Evolutionary conservation across 441 rosid species (phyloP).

Genomic region (Lagerstroemia fauriei): DNA sequence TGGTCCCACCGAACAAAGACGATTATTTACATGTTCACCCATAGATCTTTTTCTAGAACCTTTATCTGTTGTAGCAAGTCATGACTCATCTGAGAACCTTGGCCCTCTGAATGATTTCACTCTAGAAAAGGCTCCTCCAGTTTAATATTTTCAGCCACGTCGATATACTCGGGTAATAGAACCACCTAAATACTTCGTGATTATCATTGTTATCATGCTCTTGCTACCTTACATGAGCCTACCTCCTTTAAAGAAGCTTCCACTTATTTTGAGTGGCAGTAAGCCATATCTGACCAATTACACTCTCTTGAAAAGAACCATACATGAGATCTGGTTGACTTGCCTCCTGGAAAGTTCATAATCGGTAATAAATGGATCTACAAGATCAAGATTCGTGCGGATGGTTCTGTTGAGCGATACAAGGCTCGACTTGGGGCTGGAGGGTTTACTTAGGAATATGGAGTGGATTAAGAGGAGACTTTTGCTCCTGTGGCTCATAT

Average conservation of each 20-base stretch:
- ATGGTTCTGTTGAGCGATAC: not conserved
- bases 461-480: not conserved
- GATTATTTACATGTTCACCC: too few species aligned
- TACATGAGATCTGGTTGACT: not conserved
- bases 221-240: not conserved
- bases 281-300: not conserved
- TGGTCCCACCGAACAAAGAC: too few species aligned
- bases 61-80: too few species aligned
- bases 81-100: too few species aligned
- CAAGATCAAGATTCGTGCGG: constrained; percentile 2
- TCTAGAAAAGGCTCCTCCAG: not conserved
- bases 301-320: not conserved
- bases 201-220: not conserved
- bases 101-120: not conserved
- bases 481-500: not conserved
- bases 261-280: constrained; percentile 3
- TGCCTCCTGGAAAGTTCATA: not conserved
- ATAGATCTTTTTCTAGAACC: too few species aligned
- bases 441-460: not conserved
- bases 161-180: not conserved
- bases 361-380: constrained; percentile 5
- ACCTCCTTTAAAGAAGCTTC: not conserved
- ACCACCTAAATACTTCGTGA: not conserved
- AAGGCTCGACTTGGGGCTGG: not conserved
- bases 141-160: too few species aligned